These are phyloP conservation scores for Juglanconis oblonga DNA, from an alignment of 2,329 filamentous ascomycete genomes.

Conservation along the genomic window DNA sequence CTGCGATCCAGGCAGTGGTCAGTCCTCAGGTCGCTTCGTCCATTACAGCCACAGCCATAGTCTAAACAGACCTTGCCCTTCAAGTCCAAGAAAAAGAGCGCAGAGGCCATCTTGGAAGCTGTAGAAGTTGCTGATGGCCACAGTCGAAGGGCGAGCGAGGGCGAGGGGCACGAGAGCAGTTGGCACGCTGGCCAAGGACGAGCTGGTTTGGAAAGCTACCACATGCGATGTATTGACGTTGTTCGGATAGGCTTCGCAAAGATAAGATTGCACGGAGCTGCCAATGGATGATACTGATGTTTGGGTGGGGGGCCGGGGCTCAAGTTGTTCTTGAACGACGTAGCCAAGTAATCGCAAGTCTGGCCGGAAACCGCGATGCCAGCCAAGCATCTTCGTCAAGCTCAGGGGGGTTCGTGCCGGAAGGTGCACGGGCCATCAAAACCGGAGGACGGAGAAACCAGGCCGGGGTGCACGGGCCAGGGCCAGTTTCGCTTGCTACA, in stretches of 20 bases:
- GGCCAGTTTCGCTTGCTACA: not conserved
- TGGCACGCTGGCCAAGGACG: slow-evolving; percentile 22
- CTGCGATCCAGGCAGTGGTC: slow-evolving; percentile 42
- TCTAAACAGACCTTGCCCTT: slow-evolving; percentile 88
- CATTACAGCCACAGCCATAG: not conserved
- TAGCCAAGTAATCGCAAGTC: slow-evolving; percentile 7
- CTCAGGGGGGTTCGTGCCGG: slow-evolving; percentile 8
- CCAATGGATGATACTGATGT: not conserved
- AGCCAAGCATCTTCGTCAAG: slow-evolving; percentile 11
- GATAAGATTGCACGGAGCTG: not conserved
- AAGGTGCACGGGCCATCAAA: slow-evolving; percentile 2
- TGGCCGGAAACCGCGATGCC: slow-evolving; percentile 7
- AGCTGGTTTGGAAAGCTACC: slow-evolving; percentile 2
- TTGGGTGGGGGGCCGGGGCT: not conserved
- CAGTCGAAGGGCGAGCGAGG: slow-evolving; percentile 17
- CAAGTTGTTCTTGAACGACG: not conserved
- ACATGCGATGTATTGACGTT: slow-evolving; percentile 10
- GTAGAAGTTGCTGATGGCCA: slow-evolving; percentile 18
- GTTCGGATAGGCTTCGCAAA: not conserved
- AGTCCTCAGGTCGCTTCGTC: slow-evolving; percentile 4
- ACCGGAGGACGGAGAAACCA: slow-evolving; percentile 5
- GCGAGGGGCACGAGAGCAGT: slow-evolving; percentile 23
- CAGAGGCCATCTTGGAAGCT: slow-evolving; percentile 77
- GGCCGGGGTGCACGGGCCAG: slow-evolving; percentile 9
- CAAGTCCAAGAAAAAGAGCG: slow-evolving; percentile 96